phyloP scores from a whole-genome alignment of 2,329 filamentous ascomycete species.

The Microsporum canis region DNA sequence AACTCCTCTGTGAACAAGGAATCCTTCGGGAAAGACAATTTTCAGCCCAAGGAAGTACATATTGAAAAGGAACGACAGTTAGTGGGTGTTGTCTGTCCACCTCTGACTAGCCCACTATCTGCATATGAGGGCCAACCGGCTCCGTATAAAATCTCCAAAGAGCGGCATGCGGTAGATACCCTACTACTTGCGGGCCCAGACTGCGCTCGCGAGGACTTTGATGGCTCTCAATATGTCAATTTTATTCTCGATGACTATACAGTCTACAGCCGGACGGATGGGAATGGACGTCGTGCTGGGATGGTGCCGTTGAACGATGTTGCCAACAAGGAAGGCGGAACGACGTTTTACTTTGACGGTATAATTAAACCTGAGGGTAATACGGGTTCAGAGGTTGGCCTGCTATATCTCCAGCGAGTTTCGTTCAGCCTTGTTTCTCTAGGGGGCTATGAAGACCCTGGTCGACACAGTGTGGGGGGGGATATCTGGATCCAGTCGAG shows the following conservation, averaged over 20 bases:
- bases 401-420: conserved; percentile 44
- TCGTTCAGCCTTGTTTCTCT: conserved; percentile 51
- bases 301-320: conserved; percentile 47
- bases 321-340: conserved; percentile 28
- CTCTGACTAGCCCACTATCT: conserved; percentile 18
- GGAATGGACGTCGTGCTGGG: conserved; percentile 32
- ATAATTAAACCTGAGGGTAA: conserved; percentile 32
- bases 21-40: neutral
- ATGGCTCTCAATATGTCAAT: conserved; percentile 26
- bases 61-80: neutral
- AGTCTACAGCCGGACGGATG: conserved; percentile 40
- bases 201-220: conserved; percentile 12
- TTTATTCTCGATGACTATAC: conserved; percentile 48
- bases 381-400: conserved; percentile 24
- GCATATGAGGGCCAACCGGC: conserved; percentile 17
- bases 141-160: conserved; percentile 16
- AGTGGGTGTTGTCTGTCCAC: neutral
- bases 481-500: conserved; percentile 55
- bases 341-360: conserved; percentile 49
- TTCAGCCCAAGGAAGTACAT: neutral
- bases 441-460: conserved; percentile 50
- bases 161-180: conserved; percentile 24
- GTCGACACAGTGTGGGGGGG: conserved; percentile 37
- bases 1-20: neutral
- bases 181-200: conserved; percentile 16